Base-by-base conservation (phyloP, 768 basidiomycete species). In the Rickenella mellea region DNA sequence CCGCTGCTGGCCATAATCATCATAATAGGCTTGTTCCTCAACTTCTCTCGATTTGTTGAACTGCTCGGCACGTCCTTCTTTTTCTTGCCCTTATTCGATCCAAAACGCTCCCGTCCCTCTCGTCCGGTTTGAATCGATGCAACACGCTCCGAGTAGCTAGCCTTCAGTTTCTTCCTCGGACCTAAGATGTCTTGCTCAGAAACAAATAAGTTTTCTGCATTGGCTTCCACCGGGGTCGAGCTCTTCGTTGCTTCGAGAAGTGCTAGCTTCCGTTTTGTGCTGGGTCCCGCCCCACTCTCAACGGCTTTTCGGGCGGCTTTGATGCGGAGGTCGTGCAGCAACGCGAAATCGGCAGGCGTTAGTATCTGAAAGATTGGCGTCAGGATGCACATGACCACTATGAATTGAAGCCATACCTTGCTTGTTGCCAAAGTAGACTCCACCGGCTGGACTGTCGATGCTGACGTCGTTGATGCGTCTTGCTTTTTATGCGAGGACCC, bases 261-360 rank as follows among this genome's bases (percentile, higher is more conserved):
- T 3, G 82, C 84, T 2, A 93, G 78, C 64, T 97, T 97, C 25
- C 94, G 83, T 61, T 96, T 96, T 3, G 89, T 81, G 27, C 72
- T 78, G 15, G 76, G 66, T 1, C 88, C 83, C 4, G 80, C 82
- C 2, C 79, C 78, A 19, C 61, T 61, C 55, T 88, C 78, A 5
- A 85, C 79, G 1, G 77, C 78, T 44, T 78, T 73, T 12, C 71
- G 65, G 14, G 86, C 87, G 0, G 83, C 87, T 62, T 89, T 73
- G 39, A 89, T 71, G 2, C 83, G 80, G 15, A 98, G 78, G 51
- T 96, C 89, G 55, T 88, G 86, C 40, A 98, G 70, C 40, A 96
- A 61, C 0, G 86, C 86, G 56, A 97, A 99, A 60, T 99, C 96
- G 24, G 92, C 92, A 0, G 96, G 96, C 0, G 96, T 98, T 31